A percentile compares a stretch with the other conserved stretches of the same genome.
These are phyloP conservation scores for Kazachstania taianensis DNA, from an alignment of 805 yeast species.

Conservation along the genomic window DNA sequence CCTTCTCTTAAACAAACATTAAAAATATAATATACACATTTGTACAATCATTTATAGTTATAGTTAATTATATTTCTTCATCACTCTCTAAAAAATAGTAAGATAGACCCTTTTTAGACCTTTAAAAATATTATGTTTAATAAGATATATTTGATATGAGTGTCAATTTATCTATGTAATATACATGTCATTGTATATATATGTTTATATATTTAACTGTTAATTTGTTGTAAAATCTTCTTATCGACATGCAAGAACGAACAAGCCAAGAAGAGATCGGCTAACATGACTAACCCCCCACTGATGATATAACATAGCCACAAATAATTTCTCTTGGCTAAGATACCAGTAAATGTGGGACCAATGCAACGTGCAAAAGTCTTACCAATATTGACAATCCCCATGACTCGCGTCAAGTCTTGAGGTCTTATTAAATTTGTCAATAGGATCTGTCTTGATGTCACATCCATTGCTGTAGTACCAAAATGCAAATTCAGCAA, in stretches of 20 bases:
- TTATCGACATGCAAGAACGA: slow-evolving; percentile 29
- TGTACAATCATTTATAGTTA: slow-evolving; percentile 15
- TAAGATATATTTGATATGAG: background rate
- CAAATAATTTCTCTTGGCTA: slow-evolving; percentile 44
- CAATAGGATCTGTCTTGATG: slow-evolving; percentile 75
- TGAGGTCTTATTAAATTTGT: slow-evolving; percentile 52
- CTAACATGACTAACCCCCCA: slow-evolving; percentile 35
- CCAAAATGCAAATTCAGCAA: slow-evolving; percentile 47
- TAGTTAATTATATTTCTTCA: slow-evolving; percentile 1
- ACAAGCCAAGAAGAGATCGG: slow-evolving; percentile 28
- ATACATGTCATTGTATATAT: background rate
- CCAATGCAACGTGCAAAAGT: slow-evolving; percentile 79
- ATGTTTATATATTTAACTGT: background rate
- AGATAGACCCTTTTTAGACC: background rate
- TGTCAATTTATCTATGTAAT: no score
- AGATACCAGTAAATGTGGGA: slow-evolving; percentile 66
- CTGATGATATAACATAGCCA: slow-evolving; percentile 46
- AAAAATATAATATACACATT: slow-evolving; percentile 8
- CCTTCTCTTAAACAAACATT: slow-evolving; percentile 1
- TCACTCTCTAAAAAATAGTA: background rate
- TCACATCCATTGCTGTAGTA: slow-evolving; percentile 79
- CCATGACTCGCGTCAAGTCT: slow-evolving; percentile 71
- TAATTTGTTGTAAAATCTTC: slow-evolving; percentile 18
- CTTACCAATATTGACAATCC: slow-evolving; percentile 76
- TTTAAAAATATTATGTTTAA: background rate